Conservation (phyloP, 768 basidiomycete species). For the Gelatoporia subvermispora region DNA sequence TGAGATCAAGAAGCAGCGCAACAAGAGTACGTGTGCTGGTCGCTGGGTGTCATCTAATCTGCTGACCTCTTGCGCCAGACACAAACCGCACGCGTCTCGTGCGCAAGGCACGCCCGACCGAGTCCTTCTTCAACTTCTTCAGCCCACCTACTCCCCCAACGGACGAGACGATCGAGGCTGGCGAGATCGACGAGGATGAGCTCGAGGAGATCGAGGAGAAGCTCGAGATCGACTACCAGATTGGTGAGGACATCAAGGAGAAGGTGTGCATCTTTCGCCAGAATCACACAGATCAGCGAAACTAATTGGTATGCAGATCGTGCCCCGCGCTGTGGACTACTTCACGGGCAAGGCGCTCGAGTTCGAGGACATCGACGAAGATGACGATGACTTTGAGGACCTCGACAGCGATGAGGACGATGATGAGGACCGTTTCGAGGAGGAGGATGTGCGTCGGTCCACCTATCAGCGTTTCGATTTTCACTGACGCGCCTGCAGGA, state of each 20-base stretch:
- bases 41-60: neutral
- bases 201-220: constrained; percentile 89
- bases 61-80: constrained; percentile 36
- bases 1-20: constrained; percentile 98
- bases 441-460: constrained; percentile 46
- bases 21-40: constrained; percentile 70
- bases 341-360: constrained; percentile 96
- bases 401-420: constrained; percentile 55
- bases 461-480: constrained; percentile 2
- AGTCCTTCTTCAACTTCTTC: constrained; percentile 99
- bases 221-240: constrained; percentile 95
- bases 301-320: constrained; percentile 49
- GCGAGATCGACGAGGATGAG: constrained; percentile 77
- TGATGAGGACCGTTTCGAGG: constrained; percentile 51
- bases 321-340: constrained; percentile 93
- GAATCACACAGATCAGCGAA: neutral
- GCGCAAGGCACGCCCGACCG: constrained; percentile 82
- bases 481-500: constrained; percentile 37
- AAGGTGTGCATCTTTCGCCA: constrained; percentile 47
- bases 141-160: constrained; percentile 69
- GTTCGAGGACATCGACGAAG: constrained; percentile 59
- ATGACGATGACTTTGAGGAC: constrained; percentile 55
- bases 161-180: constrained; percentile 61
- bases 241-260: constrained; percentile 97
- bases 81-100: constrained; percentile 81